A percentile compares a stretch with the other conserved stretches of the same genome.
Conservation (phyloP, 2,329 filamentous ascomycete genomes). For the Aureobasidium sp. region DNA sequence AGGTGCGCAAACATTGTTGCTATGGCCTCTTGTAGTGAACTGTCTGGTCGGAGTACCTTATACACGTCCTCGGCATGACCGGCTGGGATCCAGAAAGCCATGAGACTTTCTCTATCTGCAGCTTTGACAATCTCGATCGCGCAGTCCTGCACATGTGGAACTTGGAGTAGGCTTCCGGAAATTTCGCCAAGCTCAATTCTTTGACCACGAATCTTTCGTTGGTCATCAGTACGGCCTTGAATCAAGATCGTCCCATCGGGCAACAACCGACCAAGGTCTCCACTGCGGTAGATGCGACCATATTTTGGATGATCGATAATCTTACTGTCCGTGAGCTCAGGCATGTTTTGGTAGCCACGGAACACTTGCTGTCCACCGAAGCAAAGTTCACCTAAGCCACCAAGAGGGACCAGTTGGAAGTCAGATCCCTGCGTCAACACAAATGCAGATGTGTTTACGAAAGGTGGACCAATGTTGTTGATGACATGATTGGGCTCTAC, state of each 20-base stretch:
- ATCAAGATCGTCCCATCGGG: constrained; percentile 68
- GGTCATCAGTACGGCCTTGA: constrained; percentile 64
- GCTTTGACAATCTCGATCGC: constrained; percentile 51
- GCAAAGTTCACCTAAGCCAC: constrained; percentile 73
- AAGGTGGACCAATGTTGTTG: constrained; percentile 66
- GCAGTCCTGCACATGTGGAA: constrained; percentile 49
- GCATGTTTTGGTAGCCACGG: constrained; percentile 62
- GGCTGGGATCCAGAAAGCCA: constrained; percentile 59
- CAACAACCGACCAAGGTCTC: constrained; percentile 73
- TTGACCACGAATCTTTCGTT: constrained; percentile 75
- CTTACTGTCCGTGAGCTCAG: constrained; percentile 53
- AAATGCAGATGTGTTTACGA: constrained; percentile 68
- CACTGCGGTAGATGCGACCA: constrained; percentile 72
- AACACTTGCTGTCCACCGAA: constrained; percentile 78
- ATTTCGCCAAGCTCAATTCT: constrained; percentile 74
- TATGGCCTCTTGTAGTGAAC: constrained; percentile 25
- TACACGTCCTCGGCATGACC: constrained; percentile 24
- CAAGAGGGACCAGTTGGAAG: constrained; percentile 54
- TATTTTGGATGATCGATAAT: constrained; percentile 61
- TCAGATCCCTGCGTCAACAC: constrained; percentile 43
- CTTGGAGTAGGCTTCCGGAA: constrained; percentile 51
- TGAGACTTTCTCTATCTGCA: constrained; percentile 45
- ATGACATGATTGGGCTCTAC: constrained; percentile 52
- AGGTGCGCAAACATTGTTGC: constrained; percentile 48
- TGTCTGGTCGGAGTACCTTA: constrained; percentile 31